phyloP scores from a whole-genome alignment of 352 stramenopile species.

The Phytophthora boehmeriae region DNA sequence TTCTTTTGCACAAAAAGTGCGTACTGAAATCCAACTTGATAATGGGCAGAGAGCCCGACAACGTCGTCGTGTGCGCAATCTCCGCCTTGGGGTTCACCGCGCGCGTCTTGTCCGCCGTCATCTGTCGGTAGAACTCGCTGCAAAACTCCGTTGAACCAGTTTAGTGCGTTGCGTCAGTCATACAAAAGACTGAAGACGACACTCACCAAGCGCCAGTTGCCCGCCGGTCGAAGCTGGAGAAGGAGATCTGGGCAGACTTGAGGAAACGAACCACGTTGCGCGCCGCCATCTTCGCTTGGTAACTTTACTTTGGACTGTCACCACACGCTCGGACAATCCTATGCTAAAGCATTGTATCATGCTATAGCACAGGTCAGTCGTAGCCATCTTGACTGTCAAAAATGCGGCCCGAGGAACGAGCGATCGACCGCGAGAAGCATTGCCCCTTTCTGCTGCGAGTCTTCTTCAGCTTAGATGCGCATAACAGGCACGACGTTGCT shows the following conservation, averaged over 20 bases:
- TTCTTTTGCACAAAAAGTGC: conserved; percentile 9
- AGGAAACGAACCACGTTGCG: conserved; percentile 87
- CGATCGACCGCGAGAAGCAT: conserved; percentile 67
- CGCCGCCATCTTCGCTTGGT: conserved; percentile 62
- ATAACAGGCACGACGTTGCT: conserved; percentile 50
- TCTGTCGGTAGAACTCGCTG: conserved; percentile 88
- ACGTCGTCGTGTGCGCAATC: conserved; percentile 59
- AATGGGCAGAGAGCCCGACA: conserved; percentile 55
- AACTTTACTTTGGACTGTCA: conserved; percentile 21
- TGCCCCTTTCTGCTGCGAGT: conserved; percentile 74
- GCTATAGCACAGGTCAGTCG: conserved; percentile 3
- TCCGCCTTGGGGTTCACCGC: conserved; percentile 84
- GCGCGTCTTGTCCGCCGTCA: conserved; percentile 82
- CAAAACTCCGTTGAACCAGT: background rate
- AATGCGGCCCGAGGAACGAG: conserved; percentile 32
- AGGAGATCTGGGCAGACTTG: conserved; percentile 85
- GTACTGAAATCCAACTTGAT: conserved; percentile 89
- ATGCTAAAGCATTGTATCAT: conserved; percentile 1
- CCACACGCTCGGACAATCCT: conserved; percentile 28
- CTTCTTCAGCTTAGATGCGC: conserved; percentile 60
- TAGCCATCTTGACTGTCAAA: background rate
- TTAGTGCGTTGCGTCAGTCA: background rate
- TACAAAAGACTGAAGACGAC: background rate
- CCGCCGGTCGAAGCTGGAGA: conserved; percentile 80
- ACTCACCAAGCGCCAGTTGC: conserved; percentile 80